Base-by-base conservation (phyloP, 2,329 filamentous ascomycete species). In the Epichloe hybrida region DNA sequence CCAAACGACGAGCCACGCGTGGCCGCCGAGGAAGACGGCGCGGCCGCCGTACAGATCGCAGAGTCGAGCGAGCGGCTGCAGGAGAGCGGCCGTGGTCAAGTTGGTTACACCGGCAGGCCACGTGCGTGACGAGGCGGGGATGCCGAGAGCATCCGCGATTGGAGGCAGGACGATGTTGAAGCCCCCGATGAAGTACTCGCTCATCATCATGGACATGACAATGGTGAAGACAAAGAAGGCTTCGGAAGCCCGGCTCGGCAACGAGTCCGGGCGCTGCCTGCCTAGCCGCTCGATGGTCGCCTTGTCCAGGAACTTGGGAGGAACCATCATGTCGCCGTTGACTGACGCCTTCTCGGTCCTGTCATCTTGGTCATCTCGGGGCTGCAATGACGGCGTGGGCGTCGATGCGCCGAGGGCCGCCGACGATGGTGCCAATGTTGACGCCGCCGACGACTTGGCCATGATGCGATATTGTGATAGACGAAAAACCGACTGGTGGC, bases 121-220 rank as follows among this genome's bases (percentile, higher is more conserved):
- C 65, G 70, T 87, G 65, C 61, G 76, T 57, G 61, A 80, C 41
- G 61, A 73, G 60, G 65, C 72, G 0, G 85, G 78, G 40, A 93
- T 88, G 39, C 79, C 50, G 4, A 93, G 72, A 1, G 79, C 73
- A 11, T 65, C 61, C 11, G 79, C 71, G 3, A 93, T 64, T 0
- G 78, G 79, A 1, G 87, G 86, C 0, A 90, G 66, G 27, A 91
- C 77, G 56, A 86, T 83, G 53, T 76, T 77, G 63, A 90, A 93
- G 35, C 88, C 88, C 45, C 82, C 85, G 48, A 91, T 77, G 61
- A 84, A 85, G 65, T 83, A 90, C 67, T 90, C 86, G 57, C 76
- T 72, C 58, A 84, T 72, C 54, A 83, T 75, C 67, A 83, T 81
- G 44, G 79, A 82, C 54, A 77, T 74, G 12, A 82, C 66, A 20